These are phyloP conservation scores for Sporothrix curviconia DNA, from an alignment of 2,329 filamentous ascomycete species.

Conservation along the genomic window DNA sequence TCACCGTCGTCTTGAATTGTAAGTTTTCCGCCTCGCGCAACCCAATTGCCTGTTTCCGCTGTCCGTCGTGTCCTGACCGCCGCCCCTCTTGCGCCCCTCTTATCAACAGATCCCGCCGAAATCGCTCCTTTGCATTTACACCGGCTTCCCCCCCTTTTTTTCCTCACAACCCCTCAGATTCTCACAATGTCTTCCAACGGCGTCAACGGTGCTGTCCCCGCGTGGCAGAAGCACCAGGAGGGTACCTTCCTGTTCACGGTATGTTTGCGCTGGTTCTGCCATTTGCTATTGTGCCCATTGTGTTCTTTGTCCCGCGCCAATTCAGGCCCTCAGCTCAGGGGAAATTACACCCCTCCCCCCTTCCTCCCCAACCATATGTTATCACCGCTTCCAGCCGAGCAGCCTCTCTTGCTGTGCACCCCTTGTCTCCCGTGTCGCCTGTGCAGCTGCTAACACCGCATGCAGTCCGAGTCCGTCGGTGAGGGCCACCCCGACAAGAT, in stretches of 20 bases:
- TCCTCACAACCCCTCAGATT: constrained; percentile 10
- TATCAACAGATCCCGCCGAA: not conserved
- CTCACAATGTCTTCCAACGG: constrained; percentile 33
- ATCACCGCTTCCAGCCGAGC: not conserved
- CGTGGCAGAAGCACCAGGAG: constrained; percentile 47
- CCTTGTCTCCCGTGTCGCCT: not conserved
- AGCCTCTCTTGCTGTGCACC: not conserved
- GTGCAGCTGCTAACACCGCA: not conserved
- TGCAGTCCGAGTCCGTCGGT: constrained; percentile 75
- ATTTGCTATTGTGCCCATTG: not conserved
- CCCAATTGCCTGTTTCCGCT: not conserved
- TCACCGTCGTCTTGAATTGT: not conserved
- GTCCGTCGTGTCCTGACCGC: not conserved
- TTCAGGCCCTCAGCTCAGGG: no score
- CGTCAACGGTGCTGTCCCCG: constrained; percentile 25
- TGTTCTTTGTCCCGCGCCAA: not conserved
- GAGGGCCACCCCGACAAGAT: constrained; percentile 96
- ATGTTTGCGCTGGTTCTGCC: constrained; percentile 26
- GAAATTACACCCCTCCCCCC: constrained; percentile 9
- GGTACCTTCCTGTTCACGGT: constrained; percentile 81
- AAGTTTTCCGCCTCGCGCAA: not conserved
- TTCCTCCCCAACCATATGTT: not conserved
- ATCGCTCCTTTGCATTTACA: not conserved
- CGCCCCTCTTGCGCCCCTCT: not conserved
- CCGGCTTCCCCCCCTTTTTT: not conserved